These are phyloP conservation scores for Quercus robur DNA, from an alignment of 306 rosid genomes.

Conservation along the genomic window DNA sequence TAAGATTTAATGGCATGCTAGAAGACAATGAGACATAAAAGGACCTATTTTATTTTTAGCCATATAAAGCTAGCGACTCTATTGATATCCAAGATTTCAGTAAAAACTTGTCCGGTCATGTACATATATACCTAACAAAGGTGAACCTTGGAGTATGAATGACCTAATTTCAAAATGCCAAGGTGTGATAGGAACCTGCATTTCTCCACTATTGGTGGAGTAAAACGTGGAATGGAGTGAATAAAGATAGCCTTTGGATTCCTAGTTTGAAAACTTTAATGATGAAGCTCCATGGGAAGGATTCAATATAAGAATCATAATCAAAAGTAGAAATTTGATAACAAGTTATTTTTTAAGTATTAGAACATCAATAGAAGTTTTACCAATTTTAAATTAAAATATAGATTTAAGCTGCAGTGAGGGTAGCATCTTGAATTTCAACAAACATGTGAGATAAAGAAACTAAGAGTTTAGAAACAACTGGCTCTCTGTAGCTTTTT, in stretches of 20 bases:
- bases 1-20: too few relatives aligned
- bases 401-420: background rate
- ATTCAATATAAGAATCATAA: background rate
- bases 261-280: background rate
- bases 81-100: too few relatives aligned
- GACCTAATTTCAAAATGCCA: too few relatives aligned
- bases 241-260: background rate
- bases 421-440: background rate
- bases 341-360: background rate
- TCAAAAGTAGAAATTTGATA: background rate
- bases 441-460: background rate
- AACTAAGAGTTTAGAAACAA: background rate
- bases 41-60: too few relatives aligned
- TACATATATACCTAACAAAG: too few relatives aligned
- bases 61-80: too few relatives aligned
- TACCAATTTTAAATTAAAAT: background rate
- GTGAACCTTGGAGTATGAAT: too few relatives aligned
- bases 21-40: too few relatives aligned
- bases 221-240: background rate
- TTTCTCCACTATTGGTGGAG: background rate
- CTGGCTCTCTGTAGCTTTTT: background rate
- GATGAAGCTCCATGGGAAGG: background rate
- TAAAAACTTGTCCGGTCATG: too few relatives aligned
- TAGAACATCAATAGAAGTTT: background rate
- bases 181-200: too few relatives aligned